Evolutionary conservation across 306 rosid genomes (phyloP), one percentile per base, ranked within the genome.

Genomic region (Alnus rubra): DNA sequence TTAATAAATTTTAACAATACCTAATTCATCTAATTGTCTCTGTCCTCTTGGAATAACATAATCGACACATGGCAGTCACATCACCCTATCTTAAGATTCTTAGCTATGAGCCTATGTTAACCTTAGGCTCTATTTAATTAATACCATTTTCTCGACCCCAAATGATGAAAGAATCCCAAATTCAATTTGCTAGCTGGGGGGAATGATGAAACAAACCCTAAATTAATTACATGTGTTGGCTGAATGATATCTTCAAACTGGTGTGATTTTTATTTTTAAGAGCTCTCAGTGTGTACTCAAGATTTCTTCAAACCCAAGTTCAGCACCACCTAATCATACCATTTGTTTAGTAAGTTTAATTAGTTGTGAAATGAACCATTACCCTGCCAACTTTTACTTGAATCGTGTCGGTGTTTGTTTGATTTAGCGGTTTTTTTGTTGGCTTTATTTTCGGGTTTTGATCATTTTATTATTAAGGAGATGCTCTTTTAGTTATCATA

Each of bases 261-360:
- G 47, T 35, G 28, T 64, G 23, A 14, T 15, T 64, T 14, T 8
- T 35, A 35, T 10, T 30, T 28, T 62, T 11, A 33, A 8, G 19
- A 37, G 47, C 4, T 7, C 70, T 33, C 23, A 35, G 48, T 6
- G n/a, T 63, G 45, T 35, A 12, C 45, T 31, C 42, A 33, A 63
- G 69, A 63, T 63, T 33, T 63, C 69, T 63, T 63, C 9, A 63
- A 63, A 63, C 69, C 69, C 18, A 63, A 63, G 69, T 63, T 10
- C 33, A 30, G 45, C 4, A 45, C 3, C 10, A 6, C 45, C 69
- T 30, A 63, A 5, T 33, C 11, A 33, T 33, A 63, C 11, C 42
- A 33, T 31, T 63, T 33, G 19, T 63, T 8, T 31, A 0, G 60
- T 2, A 55, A 16, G 60, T 55, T 18, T 16, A 55, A 42, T 42